These are phyloP conservation scores for Spencermartinsiella europaea DNA, from an alignment of 805 yeast genomes.

Conservation along the genomic window DNA sequence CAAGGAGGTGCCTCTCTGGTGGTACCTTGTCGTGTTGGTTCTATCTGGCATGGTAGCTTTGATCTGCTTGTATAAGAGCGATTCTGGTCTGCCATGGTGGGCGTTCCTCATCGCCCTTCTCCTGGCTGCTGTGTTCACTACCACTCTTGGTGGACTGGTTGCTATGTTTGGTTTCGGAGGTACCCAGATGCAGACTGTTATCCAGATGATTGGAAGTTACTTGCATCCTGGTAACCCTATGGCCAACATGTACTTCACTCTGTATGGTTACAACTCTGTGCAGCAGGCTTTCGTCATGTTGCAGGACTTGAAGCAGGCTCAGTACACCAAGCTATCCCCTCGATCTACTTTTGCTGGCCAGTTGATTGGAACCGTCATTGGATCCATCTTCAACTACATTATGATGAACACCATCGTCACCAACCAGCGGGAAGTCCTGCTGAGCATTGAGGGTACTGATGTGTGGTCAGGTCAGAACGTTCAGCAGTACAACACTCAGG, in stretches of 20 bases:
- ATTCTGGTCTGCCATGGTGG: slow-evolving; percentile 54
- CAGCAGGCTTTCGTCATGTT: slow-evolving; percentile 59
- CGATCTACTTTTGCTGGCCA: slow-evolving; percentile 50
- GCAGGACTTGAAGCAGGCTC: slow-evolving; percentile 49
- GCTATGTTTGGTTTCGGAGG: slow-evolving; percentile 47
- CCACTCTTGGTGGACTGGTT: slow-evolving; percentile 47
- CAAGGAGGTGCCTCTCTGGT: slow-evolving; percentile 59
- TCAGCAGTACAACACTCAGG: slow-evolving; percentile 35
- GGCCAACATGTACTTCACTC: slow-evolving; percentile 48
- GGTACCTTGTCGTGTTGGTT: slow-evolving; percentile 42
- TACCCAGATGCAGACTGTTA: slow-evolving; percentile 40
- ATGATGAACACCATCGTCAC: slow-evolving; percentile 32
- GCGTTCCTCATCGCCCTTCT: slow-evolving; percentile 49
- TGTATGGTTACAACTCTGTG: slow-evolving; percentile 54
- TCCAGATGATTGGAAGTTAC: slow-evolving; percentile 53
- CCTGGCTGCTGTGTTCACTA: slow-evolving; percentile 45
- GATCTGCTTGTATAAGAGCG: slow-evolving; percentile 36
- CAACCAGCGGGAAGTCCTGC: slow-evolving; percentile 27
- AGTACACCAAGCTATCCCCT: slow-evolving; percentile 56
- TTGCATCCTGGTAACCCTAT: slow-evolving; percentile 52
- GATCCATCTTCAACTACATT: slow-evolving; percentile 26
- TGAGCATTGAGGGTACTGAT: slow-evolving; percentile 30
- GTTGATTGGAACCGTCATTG: slow-evolving; percentile 28
- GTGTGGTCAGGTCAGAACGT: slow-evolving; percentile 36
- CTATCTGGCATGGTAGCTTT: slow-evolving; percentile 42